A percentile compares a stretch with the other conserved stretches of the same genome.
phyloP scores from a whole-genome alignment of 495 filamentous ascomycete genomes.

The Stereocaulon alpinum region DNA sequence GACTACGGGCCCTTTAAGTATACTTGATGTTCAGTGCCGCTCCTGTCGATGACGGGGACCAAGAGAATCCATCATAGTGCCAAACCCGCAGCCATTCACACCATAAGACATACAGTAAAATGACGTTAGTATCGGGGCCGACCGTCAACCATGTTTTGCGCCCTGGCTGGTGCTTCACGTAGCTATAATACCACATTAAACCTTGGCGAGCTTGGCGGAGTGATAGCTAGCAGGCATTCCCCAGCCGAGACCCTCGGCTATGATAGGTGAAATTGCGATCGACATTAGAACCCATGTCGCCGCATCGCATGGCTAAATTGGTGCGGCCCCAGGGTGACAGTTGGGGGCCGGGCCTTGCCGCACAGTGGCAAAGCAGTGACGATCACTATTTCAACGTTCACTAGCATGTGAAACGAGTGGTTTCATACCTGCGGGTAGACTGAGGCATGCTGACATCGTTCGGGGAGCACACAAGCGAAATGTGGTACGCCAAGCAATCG shows the following conservation, averaged over 20 bases:
- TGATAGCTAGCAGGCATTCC: background rate
- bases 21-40: background rate
- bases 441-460: no score
- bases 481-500: no score
- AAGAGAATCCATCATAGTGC: background rate
- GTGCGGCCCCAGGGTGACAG: background rate
- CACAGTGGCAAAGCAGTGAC: background rate
- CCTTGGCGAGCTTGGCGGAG: background rate
- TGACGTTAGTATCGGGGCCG: background rate
- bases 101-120: no score
- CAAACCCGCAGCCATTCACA: background rate
- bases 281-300: background rate
- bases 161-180: background rate
- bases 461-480: no score
- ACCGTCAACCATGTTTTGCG: background rate
- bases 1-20: no score
- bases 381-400: no score
- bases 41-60: background rate
- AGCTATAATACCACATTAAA: background rate
- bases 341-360: conserved; percentile 1
- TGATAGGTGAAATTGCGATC: background rate
- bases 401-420: no score
- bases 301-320: no score
- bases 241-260: no score
- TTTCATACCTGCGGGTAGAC: no score